A percentile compares a stretch with the other conserved stretches of the same genome.
Evolutionary conservation across 306 rosid genomes (phyloP).

Genomic region (Luffa aegyptiaca): DNA sequence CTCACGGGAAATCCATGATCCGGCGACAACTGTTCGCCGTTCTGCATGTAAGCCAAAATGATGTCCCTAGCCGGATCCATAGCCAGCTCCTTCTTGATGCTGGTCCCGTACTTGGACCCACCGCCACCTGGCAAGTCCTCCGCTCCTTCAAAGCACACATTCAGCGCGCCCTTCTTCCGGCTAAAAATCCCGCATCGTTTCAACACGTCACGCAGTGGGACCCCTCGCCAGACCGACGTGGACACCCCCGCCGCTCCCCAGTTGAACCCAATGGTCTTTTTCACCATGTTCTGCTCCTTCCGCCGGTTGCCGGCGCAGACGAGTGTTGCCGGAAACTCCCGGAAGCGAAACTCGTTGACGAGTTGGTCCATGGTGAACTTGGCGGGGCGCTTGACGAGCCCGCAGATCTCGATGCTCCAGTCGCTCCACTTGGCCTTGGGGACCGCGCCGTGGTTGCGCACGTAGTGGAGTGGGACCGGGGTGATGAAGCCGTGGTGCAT

Average conservation of each 20-base stretch:
- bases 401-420: conserved; percentile 61
- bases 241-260: conserved; percentile 72
- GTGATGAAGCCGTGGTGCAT: conserved; percentile 81
- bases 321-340: conserved; percentile 45
- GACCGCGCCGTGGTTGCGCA: conserved; percentile 67
- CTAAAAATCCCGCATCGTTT: conserved; percentile 44
- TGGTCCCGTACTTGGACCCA: conserved; percentile 68
- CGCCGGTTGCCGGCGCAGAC: conserved; percentile 76
- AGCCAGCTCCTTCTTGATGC: conserved; percentile 46
- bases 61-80: conserved; percentile 75
- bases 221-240: conserved; percentile 73
- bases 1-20: conserved; percentile 84
- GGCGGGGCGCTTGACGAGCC: conserved; percentile 45
- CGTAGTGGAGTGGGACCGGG: conserved; percentile 73
- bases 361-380: conserved; percentile 59
- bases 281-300: conserved; percentile 77
- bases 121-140: conserved; percentile 89
- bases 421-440: conserved; percentile 44
- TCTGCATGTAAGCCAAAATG: conserved; percentile 73
- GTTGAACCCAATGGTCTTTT: conserved; percentile 61
- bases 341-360: conserved; percentile 27
- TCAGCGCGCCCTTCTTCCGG: conserved; percentile 36
- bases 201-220: conserved; percentile 33
- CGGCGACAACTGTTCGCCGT: conserved; percentile 47
- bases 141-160: conserved; percentile 75